Conservation (phyloP, 1,139 yeast species). For the Nakaseomyces sp. region DNA sequence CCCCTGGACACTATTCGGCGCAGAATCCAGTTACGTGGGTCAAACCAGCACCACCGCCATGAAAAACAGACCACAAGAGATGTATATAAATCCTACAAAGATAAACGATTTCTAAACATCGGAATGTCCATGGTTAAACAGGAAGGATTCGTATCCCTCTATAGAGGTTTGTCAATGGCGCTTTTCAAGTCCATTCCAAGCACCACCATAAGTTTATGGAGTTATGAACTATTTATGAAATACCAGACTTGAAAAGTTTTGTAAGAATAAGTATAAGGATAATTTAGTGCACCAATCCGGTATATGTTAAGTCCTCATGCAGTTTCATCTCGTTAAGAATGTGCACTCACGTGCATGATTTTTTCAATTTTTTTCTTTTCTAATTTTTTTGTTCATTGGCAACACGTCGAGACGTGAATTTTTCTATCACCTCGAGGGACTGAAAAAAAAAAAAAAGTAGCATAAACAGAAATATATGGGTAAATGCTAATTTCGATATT, state of each 20-base stretch:
- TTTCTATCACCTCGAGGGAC: constrained; percentile 1
- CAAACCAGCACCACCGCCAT: constrained; percentile 24
- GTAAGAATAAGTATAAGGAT: not conserved
- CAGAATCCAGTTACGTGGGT: constrained; percentile 58
- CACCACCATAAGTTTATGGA: constrained; percentile 66
- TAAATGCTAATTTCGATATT: not conserved
- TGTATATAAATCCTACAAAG: constrained; percentile 17
- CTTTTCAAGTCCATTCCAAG: constrained; percentile 74
- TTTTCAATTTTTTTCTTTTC: too few relatives aligned
- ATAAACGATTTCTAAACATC: constrained; percentile 26
- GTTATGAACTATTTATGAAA: constrained; percentile 45
- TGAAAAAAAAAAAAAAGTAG: too few relatives aligned
- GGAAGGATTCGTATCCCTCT: constrained; percentile 62
- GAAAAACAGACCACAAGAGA: constrained; percentile 21
- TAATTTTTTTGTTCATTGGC: too few relatives aligned
- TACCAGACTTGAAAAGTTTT: constrained; percentile 1
- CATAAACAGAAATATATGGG: too few relatives aligned
- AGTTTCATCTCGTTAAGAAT: too few relatives aligned
- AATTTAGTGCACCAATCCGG: not conserved
- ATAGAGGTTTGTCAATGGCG: constrained; percentile 64
- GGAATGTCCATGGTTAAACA: constrained; percentile 35
- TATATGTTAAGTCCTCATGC: too few relatives aligned
- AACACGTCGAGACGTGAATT: constrained; percentile 19
- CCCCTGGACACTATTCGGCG: constrained; percentile 82
- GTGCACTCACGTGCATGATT: too few relatives aligned